Base-by-base conservation (phyloP, 2,329 filamentous ascomycete species). In the Bertia moriformis region DNA sequence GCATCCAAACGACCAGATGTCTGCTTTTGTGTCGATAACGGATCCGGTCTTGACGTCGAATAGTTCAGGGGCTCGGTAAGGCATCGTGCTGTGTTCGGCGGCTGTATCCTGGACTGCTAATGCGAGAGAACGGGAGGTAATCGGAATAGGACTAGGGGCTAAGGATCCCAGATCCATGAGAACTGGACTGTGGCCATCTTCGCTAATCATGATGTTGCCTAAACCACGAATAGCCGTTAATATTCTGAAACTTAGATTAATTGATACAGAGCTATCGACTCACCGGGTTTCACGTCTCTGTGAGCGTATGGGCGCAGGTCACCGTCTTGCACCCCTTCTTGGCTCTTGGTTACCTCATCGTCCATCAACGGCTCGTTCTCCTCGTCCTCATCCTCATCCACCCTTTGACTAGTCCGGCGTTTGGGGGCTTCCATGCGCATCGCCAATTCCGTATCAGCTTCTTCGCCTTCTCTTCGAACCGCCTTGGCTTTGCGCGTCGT, bases 201-300 rank as follows among this genome's bases (percentile, higher is more conserved):
- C 89, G 47, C 84, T 82, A 48, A 98, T 94, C 91, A 98, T 98
- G 54, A 98, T 93, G 62, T 98, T 98, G 42, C 87, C 73, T 76
- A 42, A 1, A 42, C 39, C 27, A 4, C 4, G 18, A 27, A 18
- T 24, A 3, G 14, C 15, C 19, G 18, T 14, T 32, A 10, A 35
- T 2, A 7, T 14, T 7, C 13, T 38, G 13, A 30, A 33, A 4
- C 15, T 14, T 14, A 19, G 29, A 37, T 37, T 14, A 22, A 17
- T 37, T 15, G 14, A 4, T 29, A 18, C 7, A 18, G 20, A 14
- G 18, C 14, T n/a, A 13, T 13, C 14, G 29, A 50, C 71, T 51
- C 65, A 87, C 85, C 89, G 50, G 91, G 91, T 60, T 98, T 98
- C 57, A 98, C 94, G 60, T 98, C 91, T 48, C 91, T 71, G 60